These are phyloP conservation scores for Erythrophleum fordii DNA, from an alignment of 306 rosid species.

Conservation along the genomic window DNA sequence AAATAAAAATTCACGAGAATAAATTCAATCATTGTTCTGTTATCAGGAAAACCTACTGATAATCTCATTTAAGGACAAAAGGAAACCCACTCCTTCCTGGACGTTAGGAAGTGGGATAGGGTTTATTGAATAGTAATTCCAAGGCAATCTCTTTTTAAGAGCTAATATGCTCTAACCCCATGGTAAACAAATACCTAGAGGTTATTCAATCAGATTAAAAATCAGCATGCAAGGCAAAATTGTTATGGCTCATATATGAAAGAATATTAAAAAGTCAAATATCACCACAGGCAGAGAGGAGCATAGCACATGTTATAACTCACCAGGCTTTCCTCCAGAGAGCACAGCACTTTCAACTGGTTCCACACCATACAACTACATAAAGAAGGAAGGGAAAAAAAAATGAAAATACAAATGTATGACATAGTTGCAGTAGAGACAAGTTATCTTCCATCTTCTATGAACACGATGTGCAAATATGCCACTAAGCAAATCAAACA, in stretches of 20 bases:
- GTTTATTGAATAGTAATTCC: constrained; percentile 1
- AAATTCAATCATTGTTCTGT: constrained; percentile 2
- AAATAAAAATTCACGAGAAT: constrained; percentile 17
- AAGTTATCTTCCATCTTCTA: constrained; percentile 13
- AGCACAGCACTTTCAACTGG: constrained; percentile 83
- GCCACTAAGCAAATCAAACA: background rate
- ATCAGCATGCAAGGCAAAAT: constrained; percentile 23
- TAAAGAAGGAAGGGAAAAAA: constrained; percentile 26
- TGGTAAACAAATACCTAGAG: constrained; percentile 2
- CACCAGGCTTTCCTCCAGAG: constrained; percentile 90
- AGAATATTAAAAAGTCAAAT: background rate
- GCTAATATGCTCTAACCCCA: background rate
- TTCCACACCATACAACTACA: constrained; percentile 75
- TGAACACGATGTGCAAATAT: background rate
- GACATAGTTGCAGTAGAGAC: constrained; percentile 13
- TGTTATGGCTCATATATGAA: constrained; percentile 5
- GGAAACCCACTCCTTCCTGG: background rate
- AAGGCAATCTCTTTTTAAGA: background rate
- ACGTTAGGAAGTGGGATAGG: background rate
- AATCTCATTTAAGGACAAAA: constrained; percentile 5
- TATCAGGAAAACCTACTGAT: background rate
- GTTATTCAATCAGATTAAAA: background rate
- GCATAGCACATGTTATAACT: constrained; percentile 28
- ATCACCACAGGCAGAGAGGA: constrained; percentile 11
- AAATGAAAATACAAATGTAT: constrained; percentile 24